Percentiles rank a stretch among this genome's conserved stretches.
These are phyloP conservation scores for Medicago truncatula DNA, from an alignment of 306 rosid genomes.

Conservation along the genomic window DNA sequence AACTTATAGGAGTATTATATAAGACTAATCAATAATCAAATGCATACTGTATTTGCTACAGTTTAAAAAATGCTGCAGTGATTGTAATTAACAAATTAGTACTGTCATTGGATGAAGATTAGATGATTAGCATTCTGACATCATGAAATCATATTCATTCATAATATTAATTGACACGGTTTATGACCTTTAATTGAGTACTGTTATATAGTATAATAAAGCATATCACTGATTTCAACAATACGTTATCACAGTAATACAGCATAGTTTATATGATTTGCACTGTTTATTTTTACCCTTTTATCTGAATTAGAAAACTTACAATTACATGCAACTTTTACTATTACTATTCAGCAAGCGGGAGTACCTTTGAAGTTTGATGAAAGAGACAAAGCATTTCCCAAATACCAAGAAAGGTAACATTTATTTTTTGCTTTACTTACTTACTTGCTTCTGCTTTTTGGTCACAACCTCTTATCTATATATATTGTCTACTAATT, in stretches of 20 bases:
- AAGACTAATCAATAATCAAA: constrained; percentile 4
- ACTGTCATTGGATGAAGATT: not conserved
- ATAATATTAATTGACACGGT: not conserved
- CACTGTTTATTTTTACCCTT: not conserved
- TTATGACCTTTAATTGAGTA: not conserved
- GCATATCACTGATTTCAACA: not conserved
- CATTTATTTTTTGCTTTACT: constrained; percentile 43
- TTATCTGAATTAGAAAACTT: constrained; percentile 32
- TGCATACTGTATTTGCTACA: not conserved
- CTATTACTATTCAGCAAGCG: constrained; percentile 54
- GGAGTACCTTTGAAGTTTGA: constrained; percentile 64
- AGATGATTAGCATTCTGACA: not conserved
- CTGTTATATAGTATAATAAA: not conserved
- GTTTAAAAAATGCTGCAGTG: not conserved
- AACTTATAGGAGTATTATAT: too few relatives aligned
- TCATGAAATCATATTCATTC: not conserved
- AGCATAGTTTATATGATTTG: too few relatives aligned
- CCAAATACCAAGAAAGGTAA: constrained; percentile 87
- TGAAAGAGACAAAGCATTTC: constrained; percentile 81
- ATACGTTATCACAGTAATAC: not conserved
- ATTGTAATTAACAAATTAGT: not conserved
- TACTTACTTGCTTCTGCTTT: constrained; percentile 68
- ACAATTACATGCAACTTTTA: constrained; percentile 23
- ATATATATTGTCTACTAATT: constrained; percentile 64
- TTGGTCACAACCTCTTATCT: constrained; percentile 44